Percentiles rank a stretch among this genome's conserved stretches.
phyloP scores from a whole-genome alignment of 495 filamentous ascomycete genomes.

The Aspergillus bridgeri region DNA sequence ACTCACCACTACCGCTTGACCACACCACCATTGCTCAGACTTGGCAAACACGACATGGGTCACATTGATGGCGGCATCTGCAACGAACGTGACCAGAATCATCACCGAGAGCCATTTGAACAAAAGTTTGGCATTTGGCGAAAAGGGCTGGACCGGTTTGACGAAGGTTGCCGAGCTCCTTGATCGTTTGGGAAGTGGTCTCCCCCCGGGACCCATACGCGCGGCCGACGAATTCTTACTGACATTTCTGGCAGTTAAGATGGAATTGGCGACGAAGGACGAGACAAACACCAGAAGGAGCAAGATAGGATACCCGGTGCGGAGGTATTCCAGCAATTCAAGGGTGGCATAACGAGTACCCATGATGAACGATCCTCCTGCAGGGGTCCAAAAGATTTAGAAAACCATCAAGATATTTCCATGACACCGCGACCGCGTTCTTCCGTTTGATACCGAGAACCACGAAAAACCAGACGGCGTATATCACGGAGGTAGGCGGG shows the following conservation, averaged over 20 bases:
- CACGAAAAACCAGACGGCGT: constrained; percentile 1
- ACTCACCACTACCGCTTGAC: constrained; percentile 76
- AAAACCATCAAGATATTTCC: constrained; percentile 36
- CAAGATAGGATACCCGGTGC: constrained; percentile 63
- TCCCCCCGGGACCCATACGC: constrained; percentile 69
- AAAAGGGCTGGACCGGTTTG: constrained; percentile 47
- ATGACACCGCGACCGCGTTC: constrained; percentile 32
- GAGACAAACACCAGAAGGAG: constrained; percentile 65
- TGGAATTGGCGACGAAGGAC: constrained; percentile 60
- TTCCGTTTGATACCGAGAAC: constrained; percentile 7
- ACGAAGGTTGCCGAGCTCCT: constrained; percentile 35
- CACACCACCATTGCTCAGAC: constrained; percentile 84
- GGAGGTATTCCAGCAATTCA: constrained; percentile 48
- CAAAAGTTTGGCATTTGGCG: constrained; percentile 54
- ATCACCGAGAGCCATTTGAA: constrained; percentile 72
- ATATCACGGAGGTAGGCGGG: background rate
- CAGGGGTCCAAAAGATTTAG: constrained; percentile 17
- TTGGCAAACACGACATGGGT: constrained; percentile 65
- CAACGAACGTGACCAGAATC: constrained; percentile 68
- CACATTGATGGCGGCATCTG: constrained; percentile 70
- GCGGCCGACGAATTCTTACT: constrained; percentile 31
- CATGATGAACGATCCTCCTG: constrained; percentile 30
- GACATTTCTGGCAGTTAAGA: constrained; percentile 49
- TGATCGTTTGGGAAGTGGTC: constrained; percentile 64
- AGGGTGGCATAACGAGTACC: constrained; percentile 34